Evolutionary conservation across 1,284 basidiomycete genomes (phyloP), one percentile per base, ranked within the genome.

Genomic region (Cryptococcus sp.): DNA sequence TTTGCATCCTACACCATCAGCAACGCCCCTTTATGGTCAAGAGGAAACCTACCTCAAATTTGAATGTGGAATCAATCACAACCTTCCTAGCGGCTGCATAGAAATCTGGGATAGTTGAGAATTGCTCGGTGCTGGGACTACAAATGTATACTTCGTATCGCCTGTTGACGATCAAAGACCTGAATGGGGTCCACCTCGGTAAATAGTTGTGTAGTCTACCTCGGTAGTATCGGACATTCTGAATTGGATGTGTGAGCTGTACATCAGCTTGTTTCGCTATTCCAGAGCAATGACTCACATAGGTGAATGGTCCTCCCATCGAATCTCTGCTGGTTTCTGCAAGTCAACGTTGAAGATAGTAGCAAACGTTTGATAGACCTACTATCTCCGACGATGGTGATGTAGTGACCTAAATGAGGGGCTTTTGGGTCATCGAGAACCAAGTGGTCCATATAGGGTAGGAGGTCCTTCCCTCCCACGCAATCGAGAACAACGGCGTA

Each of bases 31-130:
- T n/a, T 14, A 22, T 18, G 34, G 41, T 28, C 23, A 22, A n/a
- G 18, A 25, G n/a, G 7, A 16, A 16, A 55, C 62, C 46, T 14
- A 60, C 82, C 16, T 81, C 78, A 49, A 86, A 85, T 3, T 65
- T 64, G 55, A 76, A 80, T 2, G 82, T 79, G 0, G 81, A 83
- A 67, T 88, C 85, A 7, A 88, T 79, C 0, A 79, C 61, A 0
- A 84, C 78, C 56, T 80, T 81, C 52, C 77, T 76, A 32, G 82
- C 84, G 80, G 51, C 40, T 5, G 60, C 46, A 36, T 63, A 45
- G 31, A 66, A 60, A 39, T 48, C 49, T 2, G 51, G 56, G 18
- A 65, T 55, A 18, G 62, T 63, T 16, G 56, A 57, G n/a, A 71
- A 56, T 54, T 63, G 57, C 22, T 50, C 56, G 14, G 46, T 56